Base-by-base conservation (phyloP, 2,329 filamentous ascomycete species). In the Albifimbria verrucaria region DNA sequence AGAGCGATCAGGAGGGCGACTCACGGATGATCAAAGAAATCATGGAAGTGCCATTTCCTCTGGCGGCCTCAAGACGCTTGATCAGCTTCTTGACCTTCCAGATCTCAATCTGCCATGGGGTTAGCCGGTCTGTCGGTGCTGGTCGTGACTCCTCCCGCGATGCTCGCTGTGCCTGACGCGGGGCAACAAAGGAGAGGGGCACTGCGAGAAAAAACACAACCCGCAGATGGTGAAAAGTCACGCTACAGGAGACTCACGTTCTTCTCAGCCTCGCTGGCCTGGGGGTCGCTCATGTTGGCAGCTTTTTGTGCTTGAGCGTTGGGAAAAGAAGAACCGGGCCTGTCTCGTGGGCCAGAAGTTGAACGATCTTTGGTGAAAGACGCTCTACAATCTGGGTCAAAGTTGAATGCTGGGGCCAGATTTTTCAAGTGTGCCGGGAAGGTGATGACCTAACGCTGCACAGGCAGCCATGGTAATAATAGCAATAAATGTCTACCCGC, bases 51-150 rank as follows among this genome's bases (percentile, higher is more conserved):
- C 94, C 94, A 85, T 99, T 99, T 72, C 94, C 94, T 72, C 95
- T 85, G 64, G 95, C 95, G 58, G 91, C 89, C 77, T 97, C 94
- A 66, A 99, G 90, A 67, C 94, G 90, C 79, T 97, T 99, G 79
- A 99, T 96, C 70, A 99, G 81, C 82, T 99, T 99, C 85, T 99
- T 99, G 71, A 99, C 92, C 88, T 99, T 97, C 90, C 89, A 92
- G 79, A 87, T 88, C 76, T 88, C 85, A 67, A 88, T 88, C 82
- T 85, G 46, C 47, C 45, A 52, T 28, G 45, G 50, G 48, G 60
- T 62, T 54, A 66, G 59, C 25, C 28, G 61, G 20, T 60, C 45
- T 25, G 46, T 21, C 26, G 17, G 25, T 36, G 6, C 20, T 22
- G 11, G 21, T 47, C 25, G 15, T 32, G 25, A 18, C 24, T 11